phyloP scores from a whole-genome alignment of 495 filamentous ascomycete genomes.

The Trichoderma orchidacearum region DNA sequence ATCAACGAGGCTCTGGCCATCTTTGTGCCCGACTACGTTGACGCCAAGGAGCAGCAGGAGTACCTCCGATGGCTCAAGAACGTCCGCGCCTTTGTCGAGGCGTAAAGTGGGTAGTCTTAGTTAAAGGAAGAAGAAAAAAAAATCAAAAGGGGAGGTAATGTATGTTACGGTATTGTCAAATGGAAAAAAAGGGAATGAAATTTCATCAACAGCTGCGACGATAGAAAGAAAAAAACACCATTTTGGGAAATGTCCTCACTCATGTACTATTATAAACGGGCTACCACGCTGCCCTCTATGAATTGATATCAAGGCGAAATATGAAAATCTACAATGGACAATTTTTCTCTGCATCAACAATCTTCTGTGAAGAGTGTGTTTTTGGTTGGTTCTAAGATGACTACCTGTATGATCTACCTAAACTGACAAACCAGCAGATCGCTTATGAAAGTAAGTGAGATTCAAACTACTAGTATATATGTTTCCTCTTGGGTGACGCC shows the following conservation, averaged over 20 bases:
- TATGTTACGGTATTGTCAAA: not conserved
- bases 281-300: not conserved
- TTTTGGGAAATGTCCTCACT: not conserved
- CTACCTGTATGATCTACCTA: too few relatives aligned
- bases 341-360: too few relatives aligned
- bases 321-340: too few relatives aligned
- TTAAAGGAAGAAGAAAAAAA: not conserved
- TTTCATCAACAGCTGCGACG: not conserved
- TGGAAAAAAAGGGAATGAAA: not conserved
- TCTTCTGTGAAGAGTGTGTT: too few relatives aligned
- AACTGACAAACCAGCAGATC: not conserved
- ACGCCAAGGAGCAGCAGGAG: conserved; percentile 98
- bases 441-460: too few relatives aligned
- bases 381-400: too few relatives aligned
- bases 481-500: too few relatives aligned
- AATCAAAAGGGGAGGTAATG: not conserved
- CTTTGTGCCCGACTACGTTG: conserved; percentile 93
- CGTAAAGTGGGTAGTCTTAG: conserved; percentile 26
- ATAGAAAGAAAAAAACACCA: not conserved
- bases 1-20: conserved; percentile 76
- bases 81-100: conserved; percentile 64
- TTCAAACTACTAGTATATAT: too few relatives aligned
- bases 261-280: conserved; percentile 1
- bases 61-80: conserved; percentile 83
- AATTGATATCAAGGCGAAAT: not conserved